Evolutionary conservation across 2,329 filamentous ascomycete species (phyloP), one percentile per base, ranked within the genome.

Genomic region (Aspergillus arachidicola): DNA sequence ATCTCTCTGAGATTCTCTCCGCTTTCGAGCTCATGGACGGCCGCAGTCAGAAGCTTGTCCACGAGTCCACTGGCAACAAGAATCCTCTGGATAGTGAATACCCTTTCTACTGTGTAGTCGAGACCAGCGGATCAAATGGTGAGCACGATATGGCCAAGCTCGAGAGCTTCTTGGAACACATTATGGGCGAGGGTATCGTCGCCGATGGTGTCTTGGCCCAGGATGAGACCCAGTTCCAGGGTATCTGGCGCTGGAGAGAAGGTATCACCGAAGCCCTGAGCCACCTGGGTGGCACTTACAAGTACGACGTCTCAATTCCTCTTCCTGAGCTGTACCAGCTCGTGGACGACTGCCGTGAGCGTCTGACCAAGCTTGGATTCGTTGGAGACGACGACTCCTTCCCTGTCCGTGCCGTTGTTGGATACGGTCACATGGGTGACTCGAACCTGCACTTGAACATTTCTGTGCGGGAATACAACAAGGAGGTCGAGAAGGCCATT

Each of bases 351-450:
- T 91, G 89, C 26, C 86, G 90, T 66, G 87, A 87, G 59, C 88
- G 89, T 59, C 85, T 99, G 68, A 84, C 85, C 1, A 84, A 89
- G 59, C 89, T 89, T 36, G 93, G 93, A 0, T 84, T 98, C 2
- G 84, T 96, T 46, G 91, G 92, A 59, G 89, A 92, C 51, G 87
- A 89, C 6, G 87, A 91, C 61, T 88, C 88, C 53, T 86, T 89
- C 75, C 92, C 94, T 1, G 94, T 96, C 6, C 86, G 96, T 1
- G 91, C 90, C 62, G 94, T 97, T n/a, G 88, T 97, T 23, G 95
- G 95, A 23, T 99, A 97, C 75, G 95, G 95, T 38, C 95, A 99
- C 78, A 98, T 99, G 94, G 96, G 95, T 45, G 95, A 99, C 79
- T 89, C 91, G 4, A 99, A 99, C 79, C 80, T 99, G 68, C 96